These are phyloP conservation scores for Forsythia viridissima DNA, from an alignment of 257 asterid species.

Conservation along the genomic window DNA sequence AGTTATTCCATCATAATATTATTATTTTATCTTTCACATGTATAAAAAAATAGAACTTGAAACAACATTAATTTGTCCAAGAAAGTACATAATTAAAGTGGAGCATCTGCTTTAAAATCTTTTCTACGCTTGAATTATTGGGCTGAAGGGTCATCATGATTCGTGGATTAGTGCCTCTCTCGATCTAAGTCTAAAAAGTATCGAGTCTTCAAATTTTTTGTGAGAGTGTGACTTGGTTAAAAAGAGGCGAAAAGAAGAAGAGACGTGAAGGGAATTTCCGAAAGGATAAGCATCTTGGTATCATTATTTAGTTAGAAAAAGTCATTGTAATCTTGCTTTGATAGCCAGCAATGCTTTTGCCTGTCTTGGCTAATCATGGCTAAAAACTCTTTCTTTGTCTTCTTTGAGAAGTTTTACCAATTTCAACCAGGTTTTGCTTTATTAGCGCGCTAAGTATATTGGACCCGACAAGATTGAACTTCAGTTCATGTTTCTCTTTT, in stretches of 20 bases:
- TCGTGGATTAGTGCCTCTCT: conserved; percentile 16
- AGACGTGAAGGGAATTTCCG: conserved; percentile 6
- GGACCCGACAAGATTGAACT: background rate
- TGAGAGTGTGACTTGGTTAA: background rate
- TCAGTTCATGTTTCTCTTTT: background rate
- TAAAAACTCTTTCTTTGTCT: conserved; percentile 27
- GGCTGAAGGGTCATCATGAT: background rate
- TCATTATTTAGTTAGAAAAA: conserved; percentile 28
- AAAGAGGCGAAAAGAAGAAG: background rate
- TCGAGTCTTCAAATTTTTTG: background rate
- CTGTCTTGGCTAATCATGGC: conserved; percentile 34
- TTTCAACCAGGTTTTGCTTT: conserved; percentile 26
- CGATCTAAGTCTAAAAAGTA: background rate
- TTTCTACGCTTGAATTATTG: conserved; percentile 16
- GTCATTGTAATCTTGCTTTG: conserved; percentile 27
- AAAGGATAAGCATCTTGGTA: conserved; percentile 31
- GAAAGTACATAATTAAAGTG: background rate
- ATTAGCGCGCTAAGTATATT: background rate
- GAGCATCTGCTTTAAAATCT: background rate
- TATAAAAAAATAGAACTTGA: background rate
- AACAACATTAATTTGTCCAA: background rate
- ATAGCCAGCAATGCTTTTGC: conserved; percentile 26
- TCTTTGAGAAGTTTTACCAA: conserved; percentile 34
- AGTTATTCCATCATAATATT: no score
- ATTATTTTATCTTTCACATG: no score